Evolutionary conservation across 495 filamentous ascomycete species (phyloP).

Genomic region (Xylaria cubensis): DNA sequence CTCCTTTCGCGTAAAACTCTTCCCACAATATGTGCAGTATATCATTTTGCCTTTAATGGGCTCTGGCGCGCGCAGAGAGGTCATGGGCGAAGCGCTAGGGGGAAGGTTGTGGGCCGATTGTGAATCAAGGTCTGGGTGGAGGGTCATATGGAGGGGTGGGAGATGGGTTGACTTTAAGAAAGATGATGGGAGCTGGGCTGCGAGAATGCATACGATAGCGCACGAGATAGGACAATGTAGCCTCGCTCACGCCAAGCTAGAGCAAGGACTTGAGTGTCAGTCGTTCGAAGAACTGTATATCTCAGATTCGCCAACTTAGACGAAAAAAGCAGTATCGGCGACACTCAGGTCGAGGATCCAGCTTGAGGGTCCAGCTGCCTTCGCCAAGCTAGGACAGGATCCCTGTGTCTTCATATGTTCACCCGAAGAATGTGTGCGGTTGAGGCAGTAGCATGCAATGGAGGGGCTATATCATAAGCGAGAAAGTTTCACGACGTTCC

Average conservation of each 20-base stretch:
- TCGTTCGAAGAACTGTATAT: constrained; percentile 4
- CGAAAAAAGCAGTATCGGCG: constrained; percentile 14
- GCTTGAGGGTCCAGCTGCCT: constrained; percentile 6
- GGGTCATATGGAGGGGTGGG: background rate
- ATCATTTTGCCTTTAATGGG: constrained; percentile 45
- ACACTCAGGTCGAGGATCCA: background rate
- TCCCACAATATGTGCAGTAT: constrained; percentile 68
- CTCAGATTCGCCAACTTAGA: constrained; percentile 5
- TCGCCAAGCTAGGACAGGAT: background rate
- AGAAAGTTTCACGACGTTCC: background rate
- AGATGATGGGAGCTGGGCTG: background rate
- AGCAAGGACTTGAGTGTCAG: background rate
- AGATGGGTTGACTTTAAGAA: background rate
- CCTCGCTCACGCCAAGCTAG: constrained; percentile 16
- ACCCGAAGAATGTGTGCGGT: background rate
- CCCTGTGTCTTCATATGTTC: constrained; percentile 9
- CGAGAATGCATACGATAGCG: background rate
- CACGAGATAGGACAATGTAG: constrained; percentile 3
- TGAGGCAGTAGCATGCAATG: background rate
- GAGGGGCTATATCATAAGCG: background rate
- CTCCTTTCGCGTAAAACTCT: constrained; percentile 69
- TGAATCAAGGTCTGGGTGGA: background rate
- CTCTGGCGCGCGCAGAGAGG: background rate
- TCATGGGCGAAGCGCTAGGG: background rate
- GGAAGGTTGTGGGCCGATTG: background rate